Percentiles rank a stretch among this genome's conserved stretches.
Evolutionary conservation across 225 moss, liverwort and hornwort species (phyloP).

Genomic region (Pseudoscleropodium purum): DNA sequence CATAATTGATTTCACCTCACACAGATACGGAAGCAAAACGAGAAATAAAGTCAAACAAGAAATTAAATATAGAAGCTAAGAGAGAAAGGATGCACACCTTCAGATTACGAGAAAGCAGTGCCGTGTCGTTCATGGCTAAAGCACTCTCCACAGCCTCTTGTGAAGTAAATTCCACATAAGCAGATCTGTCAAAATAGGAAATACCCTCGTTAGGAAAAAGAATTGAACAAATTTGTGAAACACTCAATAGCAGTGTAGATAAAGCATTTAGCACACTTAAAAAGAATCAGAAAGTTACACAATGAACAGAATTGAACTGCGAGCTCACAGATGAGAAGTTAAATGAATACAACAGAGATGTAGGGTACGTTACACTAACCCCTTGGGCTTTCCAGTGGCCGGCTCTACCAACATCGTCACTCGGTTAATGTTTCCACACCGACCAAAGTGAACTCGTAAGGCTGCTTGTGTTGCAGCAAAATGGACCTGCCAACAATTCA

Average conservation of each 20-base stretch:
- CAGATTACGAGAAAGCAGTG: conserved; percentile 64
- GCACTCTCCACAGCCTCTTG: conserved; percentile 69
- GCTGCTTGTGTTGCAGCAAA: conserved; percentile 82
- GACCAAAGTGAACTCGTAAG: conserved; percentile 69
- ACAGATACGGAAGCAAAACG: not conserved
- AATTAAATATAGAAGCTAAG: not conserved
- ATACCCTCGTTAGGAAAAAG: not conserved
- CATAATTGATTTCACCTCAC: not conserved
- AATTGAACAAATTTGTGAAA: not conserved
- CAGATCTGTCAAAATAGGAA: conserved; percentile 48
- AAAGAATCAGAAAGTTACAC: not conserved
- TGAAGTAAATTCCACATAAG: conserved; percentile 71
- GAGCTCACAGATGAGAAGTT: not conserved
- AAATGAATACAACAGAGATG: not conserved
- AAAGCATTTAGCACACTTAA: not conserved
- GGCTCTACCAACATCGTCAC: conserved; percentile 58
- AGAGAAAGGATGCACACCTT: conserved; percentile 41
- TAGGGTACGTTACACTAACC: conserved; percentile 28
- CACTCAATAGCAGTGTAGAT: not conserved
- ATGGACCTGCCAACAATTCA: conserved; percentile 60
- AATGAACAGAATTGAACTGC: not conserved
- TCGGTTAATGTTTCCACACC: conserved; percentile 68
- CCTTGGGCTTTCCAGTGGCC: conserved; percentile 76
- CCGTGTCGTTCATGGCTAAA: conserved; percentile 72
- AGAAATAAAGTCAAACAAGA: not conserved